A percentile compares a stretch with the other conserved stretches of the same genome.
These are phyloP conservation scores for Alternaria sp. DNA, from an alignment of 2,329 filamentous ascomycete species.

Conservation along the genomic window DNA sequence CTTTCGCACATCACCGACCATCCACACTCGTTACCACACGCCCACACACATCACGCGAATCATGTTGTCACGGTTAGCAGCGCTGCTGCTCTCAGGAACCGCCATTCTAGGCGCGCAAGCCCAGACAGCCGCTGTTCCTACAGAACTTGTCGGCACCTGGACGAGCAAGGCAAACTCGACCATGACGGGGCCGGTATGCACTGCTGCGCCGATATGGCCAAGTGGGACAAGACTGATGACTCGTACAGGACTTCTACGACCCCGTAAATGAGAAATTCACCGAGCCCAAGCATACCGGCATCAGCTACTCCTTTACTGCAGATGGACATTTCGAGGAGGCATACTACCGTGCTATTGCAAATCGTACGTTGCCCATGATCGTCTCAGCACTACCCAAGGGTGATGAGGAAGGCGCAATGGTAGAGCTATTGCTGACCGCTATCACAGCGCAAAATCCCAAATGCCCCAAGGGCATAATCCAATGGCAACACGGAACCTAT, in stretches of 20 bases:
- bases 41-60: slow-evolving; percentile 7
- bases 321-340: slow-evolving; percentile 75
- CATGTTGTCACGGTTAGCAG: slow-evolving; percentile 42
- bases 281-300: slow-evolving; percentile 71
- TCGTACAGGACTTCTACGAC: slow-evolving; percentile 71
- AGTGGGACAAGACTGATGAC: slow-evolving; percentile 23
- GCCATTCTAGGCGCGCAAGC: slow-evolving; percentile 48
- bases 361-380: slow-evolving; percentile 62
- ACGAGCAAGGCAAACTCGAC: slow-evolving; percentile 74
- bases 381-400: background rate
- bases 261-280: slow-evolving; percentile 70
- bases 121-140: slow-evolving; percentile 38
- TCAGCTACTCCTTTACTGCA: slow-evolving; percentile 76
- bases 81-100: slow-evolving; percentile 47
- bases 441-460: slow-evolving; percentile 63
- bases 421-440: slow-evolving; percentile 31
- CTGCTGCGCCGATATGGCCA: slow-evolving; percentile 15
- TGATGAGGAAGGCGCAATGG: background rate
- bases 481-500: slow-evolving; percentile 76
- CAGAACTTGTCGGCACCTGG: slow-evolving; percentile 73
- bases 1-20: slow-evolving; percentile 20
- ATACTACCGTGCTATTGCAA: slow-evolving; percentile 73
- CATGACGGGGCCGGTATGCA: slow-evolving; percentile 70
- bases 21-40: slow-evolving; percentile 20
- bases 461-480: slow-evolving; percentile 72